A percentile compares a stretch with the other conserved stretches of the same genome.
Evolutionary conservation across 1,284 basidiomycete genomes (phyloP).

Genomic region (Leccinum fuscescens): DNA sequence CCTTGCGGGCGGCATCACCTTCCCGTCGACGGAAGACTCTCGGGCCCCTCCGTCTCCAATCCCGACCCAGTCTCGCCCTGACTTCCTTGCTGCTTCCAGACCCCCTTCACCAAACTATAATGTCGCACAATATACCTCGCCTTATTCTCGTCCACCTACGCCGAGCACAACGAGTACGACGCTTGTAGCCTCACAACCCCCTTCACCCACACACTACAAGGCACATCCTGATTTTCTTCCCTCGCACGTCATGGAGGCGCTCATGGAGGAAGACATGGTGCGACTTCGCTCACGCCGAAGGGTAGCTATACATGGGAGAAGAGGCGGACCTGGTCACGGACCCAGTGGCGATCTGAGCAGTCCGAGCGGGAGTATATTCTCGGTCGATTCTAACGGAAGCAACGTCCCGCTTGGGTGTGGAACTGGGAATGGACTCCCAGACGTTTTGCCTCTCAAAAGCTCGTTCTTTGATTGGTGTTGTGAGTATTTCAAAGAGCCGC

Average conservation of each 20-base stretch:
- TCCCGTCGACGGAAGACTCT: slow-evolving; percentile 57
- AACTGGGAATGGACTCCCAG: slow-evolving; percentile 67
- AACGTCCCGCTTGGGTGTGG: slow-evolving; percentile 70
- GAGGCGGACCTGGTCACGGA: slow-evolving; percentile 25
- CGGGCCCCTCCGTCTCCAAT: slow-evolving; percentile 45
- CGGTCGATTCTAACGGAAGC: slow-evolving; percentile 60
- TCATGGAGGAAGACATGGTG: slow-evolving; percentile 91
- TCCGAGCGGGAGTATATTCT: slow-evolving; percentile 72
- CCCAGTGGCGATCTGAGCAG: slow-evolving; percentile 44
- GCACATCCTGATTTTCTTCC: slow-evolving; percentile 55
- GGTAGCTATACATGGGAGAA: slow-evolving; percentile 38
- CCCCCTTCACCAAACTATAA: slow-evolving; percentile 78
- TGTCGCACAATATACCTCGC: slow-evolving; percentile 71
- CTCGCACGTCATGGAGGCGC: slow-evolving; percentile 78
- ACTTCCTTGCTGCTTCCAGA: slow-evolving; percentile 50
- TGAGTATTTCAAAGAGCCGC: slow-evolving; percentile 97
- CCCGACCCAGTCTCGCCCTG: slow-evolving; percentile 30
- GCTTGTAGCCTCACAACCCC: slow-evolving; percentile 26
- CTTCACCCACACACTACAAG: slow-evolving; percentile 32
- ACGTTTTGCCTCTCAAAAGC: slow-evolving; percentile 85
- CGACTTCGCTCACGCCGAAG: slow-evolving; percentile 71
- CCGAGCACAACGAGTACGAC: slow-evolving; percentile 33
- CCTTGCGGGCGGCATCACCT: slow-evolving; percentile 68
- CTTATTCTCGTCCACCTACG: slow-evolving; percentile 57
- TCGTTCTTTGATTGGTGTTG: slow-evolving; percentile 94